Conservation (phyloP, 768 basidiomycete genomes). For the Xerocomellus dryophilus region DNA sequence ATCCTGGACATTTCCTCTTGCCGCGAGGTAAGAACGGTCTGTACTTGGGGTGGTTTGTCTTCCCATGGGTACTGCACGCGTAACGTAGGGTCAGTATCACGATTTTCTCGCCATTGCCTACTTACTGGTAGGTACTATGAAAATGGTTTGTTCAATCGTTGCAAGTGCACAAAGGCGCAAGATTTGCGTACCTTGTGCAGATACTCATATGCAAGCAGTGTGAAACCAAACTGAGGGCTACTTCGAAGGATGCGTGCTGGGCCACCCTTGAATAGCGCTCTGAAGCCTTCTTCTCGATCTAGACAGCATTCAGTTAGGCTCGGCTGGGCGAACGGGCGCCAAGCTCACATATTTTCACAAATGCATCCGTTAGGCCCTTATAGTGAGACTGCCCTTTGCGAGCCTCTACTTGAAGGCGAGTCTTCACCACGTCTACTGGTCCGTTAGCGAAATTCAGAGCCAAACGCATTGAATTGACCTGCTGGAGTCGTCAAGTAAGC, state of each 20-base stretch:
- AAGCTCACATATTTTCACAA: conserved; percentile 80
- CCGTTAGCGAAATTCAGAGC: conserved; percentile 16
- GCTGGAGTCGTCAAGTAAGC: conserved; percentile 91
- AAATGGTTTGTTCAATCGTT: neutral
- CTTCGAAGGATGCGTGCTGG: conserved; percentile 83
- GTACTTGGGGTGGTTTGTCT: conserved; percentile 60
- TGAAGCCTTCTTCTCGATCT: conserved; percentile 89
- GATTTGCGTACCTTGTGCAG: conserved; percentile 53
- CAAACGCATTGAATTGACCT: conserved; percentile 44
- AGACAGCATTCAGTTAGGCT: conserved; percentile 2
- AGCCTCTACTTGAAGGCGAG: conserved; percentile 90
- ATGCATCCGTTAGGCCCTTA: conserved; percentile 86
- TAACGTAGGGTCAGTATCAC: conserved; percentile 2
- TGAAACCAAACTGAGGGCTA: conserved; percentile 94
- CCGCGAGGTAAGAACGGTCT: conserved; percentile 66
- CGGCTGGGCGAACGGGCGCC: conserved; percentile 2
- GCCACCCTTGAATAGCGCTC: conserved; percentile 89
- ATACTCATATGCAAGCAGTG: conserved; percentile 77
- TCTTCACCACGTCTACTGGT: conserved; percentile 89
- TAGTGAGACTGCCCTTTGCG: conserved; percentile 89
- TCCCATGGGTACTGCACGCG: conserved; percentile 75
- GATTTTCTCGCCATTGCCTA: neutral
- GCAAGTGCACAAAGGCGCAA: neutral
- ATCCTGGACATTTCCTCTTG: conserved; percentile 84
- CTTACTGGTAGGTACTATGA: conserved; percentile 35